Percentiles rank a stretch among this genome's conserved stretches.
Evolutionary conservation across 371 early-diverging fungal species (phyloP).

Genomic region (Mucor mucedo): DNA sequence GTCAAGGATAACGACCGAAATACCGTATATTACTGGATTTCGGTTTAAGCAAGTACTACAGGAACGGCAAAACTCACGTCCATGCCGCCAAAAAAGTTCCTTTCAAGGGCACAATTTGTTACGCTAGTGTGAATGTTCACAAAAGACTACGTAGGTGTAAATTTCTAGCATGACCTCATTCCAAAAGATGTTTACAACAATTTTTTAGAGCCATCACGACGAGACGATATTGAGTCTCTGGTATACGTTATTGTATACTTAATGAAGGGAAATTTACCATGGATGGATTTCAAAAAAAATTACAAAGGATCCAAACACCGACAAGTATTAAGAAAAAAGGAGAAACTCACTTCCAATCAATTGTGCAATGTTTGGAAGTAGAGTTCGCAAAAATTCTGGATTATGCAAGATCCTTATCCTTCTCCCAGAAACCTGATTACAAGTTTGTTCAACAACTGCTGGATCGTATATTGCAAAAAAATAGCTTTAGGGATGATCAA

Average conservation of each 20-base stretch:
- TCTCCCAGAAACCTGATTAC: conserved; percentile 98
- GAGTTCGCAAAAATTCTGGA: background rate
- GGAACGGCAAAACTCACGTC: conserved; percentile 92
- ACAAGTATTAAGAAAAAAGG: conserved; percentile 86
- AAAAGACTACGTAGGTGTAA: conserved; percentile 62
- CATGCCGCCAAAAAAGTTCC: conserved; percentile 81
- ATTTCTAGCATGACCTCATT: background rate
- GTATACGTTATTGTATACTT: conserved; percentile 93
- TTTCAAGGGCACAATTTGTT: conserved; percentile 89
- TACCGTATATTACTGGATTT: conserved; percentile 97
- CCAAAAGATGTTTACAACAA: background rate
- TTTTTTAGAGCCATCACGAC: conserved; percentile 78
- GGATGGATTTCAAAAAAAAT: conserved; percentile 88
- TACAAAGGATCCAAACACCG: conserved; percentile 89
- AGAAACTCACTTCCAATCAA: conserved; percentile 18
- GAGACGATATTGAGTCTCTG: conserved; percentile 92
- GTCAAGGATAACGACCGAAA: conserved; percentile 81
- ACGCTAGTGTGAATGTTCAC: conserved; percentile 90
- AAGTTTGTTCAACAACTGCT: conserved; percentile 90
- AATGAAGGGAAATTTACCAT: conserved; percentile 85
- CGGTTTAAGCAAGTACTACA: conserved; percentile 96
- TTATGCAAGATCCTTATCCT: conserved; percentile 58
- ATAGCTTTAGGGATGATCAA: no score
- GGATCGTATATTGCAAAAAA: no score
- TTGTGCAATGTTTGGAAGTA: background rate